A percentile compares a stretch with the other conserved stretches of the same genome.
Conservation (phyloP, 2,329 filamentous ascomycete species). For the Fusarium dimerum region DNA sequence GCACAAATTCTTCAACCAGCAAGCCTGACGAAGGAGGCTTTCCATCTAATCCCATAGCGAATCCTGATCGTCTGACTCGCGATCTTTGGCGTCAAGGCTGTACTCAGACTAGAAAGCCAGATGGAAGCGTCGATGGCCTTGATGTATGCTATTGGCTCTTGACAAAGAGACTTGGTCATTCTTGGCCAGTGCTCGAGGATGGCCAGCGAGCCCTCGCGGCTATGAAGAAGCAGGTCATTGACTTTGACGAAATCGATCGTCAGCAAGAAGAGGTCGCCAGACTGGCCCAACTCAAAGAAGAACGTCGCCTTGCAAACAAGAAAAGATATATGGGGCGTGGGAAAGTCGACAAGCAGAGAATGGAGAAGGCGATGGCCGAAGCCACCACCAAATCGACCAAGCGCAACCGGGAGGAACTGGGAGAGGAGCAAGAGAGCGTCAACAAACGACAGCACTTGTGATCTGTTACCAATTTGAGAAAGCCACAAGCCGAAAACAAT, state of each 20-base stretch:
- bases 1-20: constrained; percentile 2
- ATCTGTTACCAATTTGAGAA: too few species aligned
- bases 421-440: too few species aligned
- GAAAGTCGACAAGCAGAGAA: constrained; percentile 19
- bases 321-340: constrained; percentile 23
- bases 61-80: constrained; percentile 2
- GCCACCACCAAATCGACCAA: neutral
- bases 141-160: constrained; percentile 24
- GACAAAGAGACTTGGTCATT: constrained; percentile 16
- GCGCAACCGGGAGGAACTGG: too few species aligned
- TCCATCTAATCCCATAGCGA: constrained; percentile 13
- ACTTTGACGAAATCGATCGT: constrained; percentile 13
- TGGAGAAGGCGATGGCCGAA: constrained; percentile 11
- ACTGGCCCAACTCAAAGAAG: constrained; percentile 14
- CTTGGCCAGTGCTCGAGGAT: constrained; percentile 23
- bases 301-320: constrained; percentile 24
- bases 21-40: constrained; percentile 1
- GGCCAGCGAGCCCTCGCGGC: constrained; percentile 11
- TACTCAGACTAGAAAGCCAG: constrained; percentile 7
- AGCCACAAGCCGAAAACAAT: too few species aligned
- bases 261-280: constrained; percentile 18
- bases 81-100: constrained; percentile 23
- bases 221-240: constrained; percentile 21
- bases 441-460: too few species aligned
- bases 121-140: constrained; percentile 15